Evolutionary conservation across 2,329 filamentous ascomycete genomes (phyloP).

Genomic region (Xylaria sp.): DNA sequence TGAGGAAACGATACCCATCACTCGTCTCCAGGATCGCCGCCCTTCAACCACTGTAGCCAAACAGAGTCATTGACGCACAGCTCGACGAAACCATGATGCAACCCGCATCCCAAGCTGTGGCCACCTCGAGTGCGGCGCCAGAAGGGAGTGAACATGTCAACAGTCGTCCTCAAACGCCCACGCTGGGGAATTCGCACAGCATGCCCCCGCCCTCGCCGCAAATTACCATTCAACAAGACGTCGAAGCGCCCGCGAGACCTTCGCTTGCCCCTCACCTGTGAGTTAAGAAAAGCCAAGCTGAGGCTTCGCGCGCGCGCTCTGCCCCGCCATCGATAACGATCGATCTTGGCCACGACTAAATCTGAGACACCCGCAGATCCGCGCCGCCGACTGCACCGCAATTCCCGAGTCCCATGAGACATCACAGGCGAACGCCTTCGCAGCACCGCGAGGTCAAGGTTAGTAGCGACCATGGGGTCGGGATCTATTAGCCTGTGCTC

Average conservation of each 20-base stretch:
- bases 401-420: slow-evolving; percentile 58
- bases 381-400: slow-evolving; percentile 44
- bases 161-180: slow-evolving; percentile 4
- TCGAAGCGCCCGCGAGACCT: slow-evolving; percentile 38
- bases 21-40: not conserved
- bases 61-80: not conserved
- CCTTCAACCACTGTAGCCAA: not conserved
- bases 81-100: slow-evolving; percentile 27
- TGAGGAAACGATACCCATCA: slow-evolving; percentile 3
- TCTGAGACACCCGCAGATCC: slow-evolving; percentile 42
- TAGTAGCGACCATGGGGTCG: slow-evolving; percentile 22
- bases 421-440: slow-evolving; percentile 61
- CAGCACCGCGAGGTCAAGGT: slow-evolving; percentile 63
- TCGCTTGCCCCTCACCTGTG: slow-evolving; percentile 46
- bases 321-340: slow-evolving; percentile 17
- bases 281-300: slow-evolving; percentile 30
- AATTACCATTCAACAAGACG: slow-evolving; percentile 42
- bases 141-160: slow-evolving; percentile 7
- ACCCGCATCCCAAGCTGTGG: slow-evolving; percentile 18
- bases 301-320: slow-evolving; percentile 12
- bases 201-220: slow-evolving; percentile 39
- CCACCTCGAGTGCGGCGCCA: slow-evolving; percentile 15
- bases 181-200: slow-evolving; percentile 22
- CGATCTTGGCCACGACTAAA: slow-evolving; percentile 13
- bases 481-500: slow-evolving; percentile 11